A percentile compares a stretch with the other conserved stretches of the same genome.
phyloP scores from a whole-genome alignment of 2,329 filamentous ascomycete genomes.

The Hymenoscyphus salicellus region DNA sequence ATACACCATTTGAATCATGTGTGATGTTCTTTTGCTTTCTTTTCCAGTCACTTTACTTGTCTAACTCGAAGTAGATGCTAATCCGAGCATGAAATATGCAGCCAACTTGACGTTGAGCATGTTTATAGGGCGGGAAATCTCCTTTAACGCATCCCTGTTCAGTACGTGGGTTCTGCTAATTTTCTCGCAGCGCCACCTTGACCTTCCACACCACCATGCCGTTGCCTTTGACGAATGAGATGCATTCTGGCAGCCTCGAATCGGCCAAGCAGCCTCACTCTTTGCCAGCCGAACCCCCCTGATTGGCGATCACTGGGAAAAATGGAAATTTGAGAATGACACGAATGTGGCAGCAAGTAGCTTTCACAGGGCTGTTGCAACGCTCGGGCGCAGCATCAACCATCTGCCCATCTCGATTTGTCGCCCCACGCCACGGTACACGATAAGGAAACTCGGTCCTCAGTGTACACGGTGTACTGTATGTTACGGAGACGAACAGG shows the following conservation, averaged over 20 bases:
- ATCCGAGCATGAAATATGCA: background rate
- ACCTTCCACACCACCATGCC: slow-evolving; percentile 14
- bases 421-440: background rate
- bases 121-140: slow-evolving; percentile 4
- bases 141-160: slow-evolving; percentile 12
- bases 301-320: slow-evolving; percentile 21
- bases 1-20: background rate
- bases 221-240: slow-evolving; percentile 14
- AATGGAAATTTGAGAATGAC: slow-evolving; percentile 25
- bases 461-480: background rate
- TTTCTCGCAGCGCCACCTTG: slow-evolving; percentile 22
- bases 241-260: slow-evolving; percentile 13
- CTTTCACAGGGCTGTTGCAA: slow-evolving; percentile 20
- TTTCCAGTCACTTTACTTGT: background rate
- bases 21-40: background rate
- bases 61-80: background rate
- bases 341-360: slow-evolving; percentile 17
- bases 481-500: background rate
- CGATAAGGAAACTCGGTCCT: slow-evolving; percentile 2
- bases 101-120: background rate
- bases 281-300: slow-evolving; percentile 1
- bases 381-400: slow-evolving; percentile 24
- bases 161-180: background rate
- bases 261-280: slow-evolving; percentile 26
- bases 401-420: background rate